These are phyloP conservation scores for Oryza glumipatula DNA, from an alignment of 176 grass and related monocot species.

Conservation along the genomic window DNA sequence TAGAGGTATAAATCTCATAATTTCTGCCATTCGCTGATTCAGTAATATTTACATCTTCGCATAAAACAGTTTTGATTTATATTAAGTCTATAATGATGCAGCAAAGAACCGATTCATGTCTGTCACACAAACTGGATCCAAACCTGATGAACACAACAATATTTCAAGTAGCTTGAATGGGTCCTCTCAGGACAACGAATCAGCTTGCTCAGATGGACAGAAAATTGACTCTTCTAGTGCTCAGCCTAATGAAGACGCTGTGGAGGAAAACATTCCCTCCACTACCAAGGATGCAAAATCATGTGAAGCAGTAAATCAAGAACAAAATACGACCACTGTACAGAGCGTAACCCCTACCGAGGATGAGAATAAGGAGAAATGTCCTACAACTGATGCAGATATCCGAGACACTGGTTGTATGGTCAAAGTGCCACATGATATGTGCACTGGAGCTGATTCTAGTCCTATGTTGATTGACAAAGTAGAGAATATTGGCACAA, in stretches of 20 bases:
- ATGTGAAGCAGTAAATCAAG: neutral
- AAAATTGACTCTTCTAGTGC: neutral
- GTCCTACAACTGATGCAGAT: slow-evolving; percentile 4
- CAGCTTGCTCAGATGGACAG: slow-evolving; percentile 36
- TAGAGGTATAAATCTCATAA: slow-evolving; percentile 57
- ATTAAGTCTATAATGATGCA: neutral
- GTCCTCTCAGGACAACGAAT: slow-evolving; percentile 33
- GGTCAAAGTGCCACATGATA: slow-evolving; percentile 9
- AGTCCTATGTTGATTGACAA: neutral
- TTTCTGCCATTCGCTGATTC: neutral
- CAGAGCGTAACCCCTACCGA: neutral
- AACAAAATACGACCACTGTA: slow-evolving; percentile 3
- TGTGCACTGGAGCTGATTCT: neutral
- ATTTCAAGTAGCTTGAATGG: slow-evolving; percentile 30
- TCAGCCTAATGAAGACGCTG: neutral
- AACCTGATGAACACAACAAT: slow-evolving; percentile 5
- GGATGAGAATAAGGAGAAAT: neutral
- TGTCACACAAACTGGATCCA: neutral
- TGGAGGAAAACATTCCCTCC: slow-evolving; percentile 16
- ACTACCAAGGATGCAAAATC: neutral
- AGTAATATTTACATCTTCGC: neutral
- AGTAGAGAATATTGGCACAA: neutral
- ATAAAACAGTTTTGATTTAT: slow-evolving; percentile 7
- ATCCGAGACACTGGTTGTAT: neutral
- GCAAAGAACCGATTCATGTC: slow-evolving; percentile 31